Evolutionary conservation across 345 rosid species (phyloP).

Genomic region (Nephelium lappaceum): DNA sequence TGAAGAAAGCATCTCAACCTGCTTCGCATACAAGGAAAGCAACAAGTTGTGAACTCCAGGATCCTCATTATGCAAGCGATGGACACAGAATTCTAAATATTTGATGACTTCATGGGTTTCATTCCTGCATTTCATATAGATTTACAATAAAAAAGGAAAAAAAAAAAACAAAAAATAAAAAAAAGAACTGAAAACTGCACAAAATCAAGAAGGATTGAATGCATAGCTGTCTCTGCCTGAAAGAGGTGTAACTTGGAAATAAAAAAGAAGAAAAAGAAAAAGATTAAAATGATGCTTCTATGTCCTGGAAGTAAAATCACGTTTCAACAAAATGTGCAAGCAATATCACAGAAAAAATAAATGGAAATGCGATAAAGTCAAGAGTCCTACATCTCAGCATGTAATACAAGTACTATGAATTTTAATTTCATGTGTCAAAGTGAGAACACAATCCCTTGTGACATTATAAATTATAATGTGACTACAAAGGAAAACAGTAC

Average conservation of each 20-base stretch:
- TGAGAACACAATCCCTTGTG: too few relatives aligned
- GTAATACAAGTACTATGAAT: too few relatives aligned
- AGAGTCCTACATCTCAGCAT: too few relatives aligned
- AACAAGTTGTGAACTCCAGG: slow-evolving; percentile 96
- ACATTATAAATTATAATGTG: too few relatives aligned
- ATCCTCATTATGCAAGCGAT: slow-evolving; percentile 89
- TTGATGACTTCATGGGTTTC: slow-evolving; percentile 99
- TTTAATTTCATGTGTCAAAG: too few relatives aligned
- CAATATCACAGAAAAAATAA: not conserved
- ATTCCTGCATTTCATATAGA: slow-evolving; percentile 60
- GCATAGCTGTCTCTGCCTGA: not conserved
- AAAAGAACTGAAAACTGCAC: slow-evolving; percentile 3
- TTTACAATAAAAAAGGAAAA: not conserved
- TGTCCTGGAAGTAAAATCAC: not conserved
- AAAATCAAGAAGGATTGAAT: slow-evolving; percentile 11
- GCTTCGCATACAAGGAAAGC: slow-evolving; percentile 94
- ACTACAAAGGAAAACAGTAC: not conserved
- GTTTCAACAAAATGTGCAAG: not conserved
- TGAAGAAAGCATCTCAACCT: slow-evolving; percentile 53
- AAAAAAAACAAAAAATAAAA: not conserved
- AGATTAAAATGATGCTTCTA: not conserved
- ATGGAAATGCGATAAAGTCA: too few relatives aligned
- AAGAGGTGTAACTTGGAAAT: not conserved
- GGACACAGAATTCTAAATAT: slow-evolving; percentile 91
- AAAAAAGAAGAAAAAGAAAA: not conserved